Evolutionary conservation across 2,329 filamentous ascomycete genomes (phyloP).

Genomic region (Myriosclerotinia duriaeana): DNA sequence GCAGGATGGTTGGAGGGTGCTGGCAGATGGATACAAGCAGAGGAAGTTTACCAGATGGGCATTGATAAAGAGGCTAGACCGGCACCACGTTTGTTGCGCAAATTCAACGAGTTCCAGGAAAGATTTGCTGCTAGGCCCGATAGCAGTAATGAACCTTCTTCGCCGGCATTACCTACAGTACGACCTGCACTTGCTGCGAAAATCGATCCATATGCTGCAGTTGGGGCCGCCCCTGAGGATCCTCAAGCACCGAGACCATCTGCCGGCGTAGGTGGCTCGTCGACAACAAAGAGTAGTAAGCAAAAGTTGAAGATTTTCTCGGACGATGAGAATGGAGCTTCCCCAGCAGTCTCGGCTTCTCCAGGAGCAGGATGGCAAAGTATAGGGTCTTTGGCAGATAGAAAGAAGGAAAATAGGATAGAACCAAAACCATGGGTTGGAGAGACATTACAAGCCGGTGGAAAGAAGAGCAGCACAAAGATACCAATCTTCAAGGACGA

Average conservation of each 20-base stretch:
- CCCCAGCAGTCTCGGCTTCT: slow-evolving; percentile 5
- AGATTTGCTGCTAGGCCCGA: slow-evolving; percentile 68
- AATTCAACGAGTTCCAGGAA: slow-evolving; percentile 88
- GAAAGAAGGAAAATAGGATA: slow-evolving; percentile 90
- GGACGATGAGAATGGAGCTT: slow-evolving; percentile 8
- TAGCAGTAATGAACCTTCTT: slow-evolving; percentile 67
- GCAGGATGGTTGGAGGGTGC: slow-evolving; percentile 86
- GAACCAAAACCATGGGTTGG: slow-evolving; percentile 89
- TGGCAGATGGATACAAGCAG: slow-evolving; percentile 83
- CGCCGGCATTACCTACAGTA: slow-evolving; percentile 80
- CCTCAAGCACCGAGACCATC: slow-evolving; percentile 63
- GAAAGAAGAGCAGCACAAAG: slow-evolving; percentile 77
- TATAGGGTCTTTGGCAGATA: slow-evolving; percentile 64
- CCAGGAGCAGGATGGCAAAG: not conserved
- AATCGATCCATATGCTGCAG: slow-evolving; percentile 72
- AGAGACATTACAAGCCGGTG: slow-evolving; percentile 83
- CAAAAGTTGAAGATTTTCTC: slow-evolving; percentile 20
- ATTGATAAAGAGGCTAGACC: slow-evolving; percentile 87
- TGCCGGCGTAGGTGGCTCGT: slow-evolving; percentile 47
- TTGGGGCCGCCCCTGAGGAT: slow-evolving; percentile 49
- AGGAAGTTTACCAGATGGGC: slow-evolving; percentile 88
- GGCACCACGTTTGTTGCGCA: slow-evolving; percentile 75
- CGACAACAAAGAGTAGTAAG: slow-evolving; percentile 58
- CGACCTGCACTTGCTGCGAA: slow-evolving; percentile 84
- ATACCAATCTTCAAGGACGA: slow-evolving; percentile 92